phyloP scores from a whole-genome alignment of 2,329 filamentous ascomycete genomes.

The Penicillium concentricum region DNA sequence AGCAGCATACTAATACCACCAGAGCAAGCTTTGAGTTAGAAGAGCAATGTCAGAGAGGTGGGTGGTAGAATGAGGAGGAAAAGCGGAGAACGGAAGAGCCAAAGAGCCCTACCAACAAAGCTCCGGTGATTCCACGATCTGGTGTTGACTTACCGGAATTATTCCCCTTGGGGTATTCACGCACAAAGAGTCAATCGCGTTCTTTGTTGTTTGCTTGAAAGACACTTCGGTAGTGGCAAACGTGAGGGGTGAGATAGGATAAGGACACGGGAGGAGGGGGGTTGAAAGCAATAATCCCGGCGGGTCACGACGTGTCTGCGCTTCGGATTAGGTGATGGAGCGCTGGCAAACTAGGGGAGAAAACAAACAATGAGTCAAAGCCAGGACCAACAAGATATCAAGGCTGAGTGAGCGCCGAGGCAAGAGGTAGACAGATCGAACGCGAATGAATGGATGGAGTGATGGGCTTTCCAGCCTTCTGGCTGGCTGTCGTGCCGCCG shows the following conservation, averaged over 20 bases:
- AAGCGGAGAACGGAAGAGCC: conserved; percentile 25
- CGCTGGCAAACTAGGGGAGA: conserved; percentile 9
- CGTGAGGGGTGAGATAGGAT: conserved; percentile 19
- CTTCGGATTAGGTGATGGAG: conserved; percentile 13
- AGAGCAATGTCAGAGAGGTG: conserved; percentile 5
- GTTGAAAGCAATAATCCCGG: conserved; percentile 24
- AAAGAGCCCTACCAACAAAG: conserved; percentile 28
- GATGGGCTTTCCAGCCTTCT: conserved; percentile 37
- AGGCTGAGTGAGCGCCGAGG: conserved; percentile 14
- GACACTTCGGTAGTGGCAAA: conserved; percentile 5
- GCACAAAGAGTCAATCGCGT: conserved; percentile 9
- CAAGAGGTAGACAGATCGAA: conserved; percentile 17
- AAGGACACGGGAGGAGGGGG: conserved; percentile 22
- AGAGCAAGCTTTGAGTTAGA: conserved; percentile 4
- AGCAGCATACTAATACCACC: conserved; percentile 14
- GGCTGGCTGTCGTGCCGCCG: conserved; percentile 41
- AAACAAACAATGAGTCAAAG: conserved; percentile 4
- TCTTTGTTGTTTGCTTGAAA: conserved; percentile 13
- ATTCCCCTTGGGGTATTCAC: conserved; percentile 13
- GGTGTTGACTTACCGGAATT: conserved; percentile 17
- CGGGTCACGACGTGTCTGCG: conserved; percentile 22
- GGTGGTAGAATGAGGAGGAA: conserved; percentile 8
- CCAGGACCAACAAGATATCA: conserved; percentile 10
- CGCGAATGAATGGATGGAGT: conserved; percentile 28
- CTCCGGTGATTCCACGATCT: conserved; percentile 24